Evolutionary conservation across 495 filamentous ascomycete species (phyloP).

Genomic region (Podospora fimiseda): DNA sequence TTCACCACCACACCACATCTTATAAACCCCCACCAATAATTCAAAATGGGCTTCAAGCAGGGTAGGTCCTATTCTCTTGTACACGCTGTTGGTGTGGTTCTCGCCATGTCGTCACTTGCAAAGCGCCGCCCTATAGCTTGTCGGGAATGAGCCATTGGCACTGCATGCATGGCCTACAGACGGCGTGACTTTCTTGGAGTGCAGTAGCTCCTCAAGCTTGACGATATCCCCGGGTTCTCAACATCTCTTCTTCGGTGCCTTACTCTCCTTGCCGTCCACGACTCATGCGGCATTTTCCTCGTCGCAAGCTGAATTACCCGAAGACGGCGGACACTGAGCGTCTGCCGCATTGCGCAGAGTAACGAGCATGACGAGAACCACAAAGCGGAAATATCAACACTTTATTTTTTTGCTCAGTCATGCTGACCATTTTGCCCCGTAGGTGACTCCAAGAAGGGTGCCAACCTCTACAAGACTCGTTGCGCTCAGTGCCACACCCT

Average conservation of each 20-base stretch:
- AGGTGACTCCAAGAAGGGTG: slow-evolving; percentile 97
- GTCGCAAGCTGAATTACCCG: slow-evolving; percentile 7
- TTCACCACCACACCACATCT: slow-evolving; percentile 3
- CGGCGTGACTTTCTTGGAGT: not conserved
- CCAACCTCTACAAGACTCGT: slow-evolving; percentile 98
- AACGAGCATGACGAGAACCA: not conserved
- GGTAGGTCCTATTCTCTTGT: slow-evolving; percentile 31
- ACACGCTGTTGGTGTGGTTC: slow-evolving; percentile 1
- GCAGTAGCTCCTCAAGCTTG: not conserved
- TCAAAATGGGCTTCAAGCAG: slow-evolving; percentile 40
- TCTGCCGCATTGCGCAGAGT: not conserved
- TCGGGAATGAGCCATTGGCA: slow-evolving; percentile 14
- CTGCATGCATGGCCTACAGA: not conserved
- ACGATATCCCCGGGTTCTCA: not conserved
- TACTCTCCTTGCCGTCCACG: not conserved
- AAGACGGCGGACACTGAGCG: not conserved
- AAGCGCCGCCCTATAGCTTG: not conserved
- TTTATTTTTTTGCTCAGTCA: not conserved
- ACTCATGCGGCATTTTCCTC: slow-evolving; percentile 35
- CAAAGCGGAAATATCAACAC: not conserved
- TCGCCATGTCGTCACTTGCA: not conserved
- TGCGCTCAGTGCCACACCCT: slow-evolving; percentile 98
- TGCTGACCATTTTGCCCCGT: slow-evolving; percentile 32
- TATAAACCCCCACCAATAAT: slow-evolving; percentile 14
- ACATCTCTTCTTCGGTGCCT: slow-evolving; percentile 1